Conservation (phyloP, 2,329 filamentous ascomycete genomes). For the Sphaceloma murrayae region DNA sequence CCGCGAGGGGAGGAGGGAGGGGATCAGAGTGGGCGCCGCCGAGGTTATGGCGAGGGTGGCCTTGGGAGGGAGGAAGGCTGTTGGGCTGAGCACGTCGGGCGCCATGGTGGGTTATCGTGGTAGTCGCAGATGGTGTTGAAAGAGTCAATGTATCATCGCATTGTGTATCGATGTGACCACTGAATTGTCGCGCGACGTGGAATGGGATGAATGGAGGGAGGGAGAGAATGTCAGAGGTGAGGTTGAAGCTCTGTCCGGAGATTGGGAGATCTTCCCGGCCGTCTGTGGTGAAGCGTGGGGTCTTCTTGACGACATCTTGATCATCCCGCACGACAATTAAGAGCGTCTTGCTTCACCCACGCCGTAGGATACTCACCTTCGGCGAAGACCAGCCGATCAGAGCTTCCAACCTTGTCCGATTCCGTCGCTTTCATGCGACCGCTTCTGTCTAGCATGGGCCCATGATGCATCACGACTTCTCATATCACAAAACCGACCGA, state of each 20-base stretch:
- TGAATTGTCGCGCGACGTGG: no score
- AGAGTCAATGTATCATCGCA: no score
- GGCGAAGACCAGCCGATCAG: no score
- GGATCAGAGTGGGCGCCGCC: conserved; percentile 34
- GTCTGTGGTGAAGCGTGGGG: background rate
- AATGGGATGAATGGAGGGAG: background rate
- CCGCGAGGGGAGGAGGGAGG: conserved; percentile 28
- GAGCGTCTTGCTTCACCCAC: no score
- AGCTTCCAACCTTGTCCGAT: background rate
- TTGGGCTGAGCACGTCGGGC: conserved; percentile 33
- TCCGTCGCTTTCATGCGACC: background rate
- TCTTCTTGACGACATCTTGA: conserved; percentile 6
- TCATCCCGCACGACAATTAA: no score
- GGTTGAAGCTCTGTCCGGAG: conserved; percentile 5
- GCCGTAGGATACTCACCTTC: no score
- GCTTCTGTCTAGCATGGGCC: background rate
- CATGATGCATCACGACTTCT: conserved; percentile 17
- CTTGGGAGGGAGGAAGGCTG: conserved; percentile 31
- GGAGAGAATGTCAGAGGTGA: no score
- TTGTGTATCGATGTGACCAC: no score
- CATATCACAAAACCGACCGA: conserved; percentile 1
- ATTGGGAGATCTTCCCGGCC: conserved; percentile 9
- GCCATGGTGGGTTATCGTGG: conserved; percentile 21
- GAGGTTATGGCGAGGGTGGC: conserved; percentile 40
- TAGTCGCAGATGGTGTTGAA: background rate